These are phyloP conservation scores for Lyophyllum decastes DNA, from an alignment of 768 basidiomycete species.

Conservation along the genomic window DNA sequence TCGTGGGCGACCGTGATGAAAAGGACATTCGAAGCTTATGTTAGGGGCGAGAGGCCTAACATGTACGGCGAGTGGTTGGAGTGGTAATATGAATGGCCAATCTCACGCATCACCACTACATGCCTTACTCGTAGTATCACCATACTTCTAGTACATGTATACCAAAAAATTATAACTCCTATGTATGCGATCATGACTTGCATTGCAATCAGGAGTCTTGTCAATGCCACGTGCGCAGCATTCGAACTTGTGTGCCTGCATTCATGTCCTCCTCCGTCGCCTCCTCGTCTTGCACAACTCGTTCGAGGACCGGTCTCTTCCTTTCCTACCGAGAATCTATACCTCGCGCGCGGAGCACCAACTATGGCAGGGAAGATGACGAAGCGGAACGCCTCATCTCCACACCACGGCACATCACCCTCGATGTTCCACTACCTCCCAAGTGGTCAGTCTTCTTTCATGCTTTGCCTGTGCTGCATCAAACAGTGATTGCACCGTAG, in stretches of 20 bases:
- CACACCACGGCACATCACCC: constrained; percentile 41
- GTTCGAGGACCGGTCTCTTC: constrained; percentile 90
- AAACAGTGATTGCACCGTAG: constrained; percentile 40
- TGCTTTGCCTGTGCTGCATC: constrained; percentile 20
- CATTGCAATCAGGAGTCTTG: neutral
- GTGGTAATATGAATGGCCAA: constrained; percentile 35
- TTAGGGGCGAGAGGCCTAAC: constrained; percentile 90
- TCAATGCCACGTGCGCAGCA: constrained; percentile 18
- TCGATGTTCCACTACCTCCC: constrained; percentile 76
- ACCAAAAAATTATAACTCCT: neutral
- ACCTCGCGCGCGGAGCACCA: constrained; percentile 38
- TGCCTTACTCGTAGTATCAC: too few species aligned
- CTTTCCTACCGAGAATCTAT: constrained; percentile 89
- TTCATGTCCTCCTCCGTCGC: constrained; percentile 12
- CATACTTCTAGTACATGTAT: too few species aligned
- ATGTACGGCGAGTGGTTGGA: constrained; percentile 86
- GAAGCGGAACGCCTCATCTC: constrained; percentile 70
- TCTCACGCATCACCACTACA: too few species aligned
- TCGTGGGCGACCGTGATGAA: constrained; percentile 93
- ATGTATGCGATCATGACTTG: too few species aligned
- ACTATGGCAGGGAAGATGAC: constrained; percentile 55
- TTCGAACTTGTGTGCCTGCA: constrained; percentile 11
- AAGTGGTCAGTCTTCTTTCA: constrained; percentile 62
- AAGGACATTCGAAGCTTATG: constrained; percentile 89
- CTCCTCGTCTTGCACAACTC: constrained; percentile 50